These are phyloP conservation scores for Penicillium sclerotiorum DNA, from an alignment of 2,329 filamentous ascomycete species.

Conservation along the genomic window DNA sequence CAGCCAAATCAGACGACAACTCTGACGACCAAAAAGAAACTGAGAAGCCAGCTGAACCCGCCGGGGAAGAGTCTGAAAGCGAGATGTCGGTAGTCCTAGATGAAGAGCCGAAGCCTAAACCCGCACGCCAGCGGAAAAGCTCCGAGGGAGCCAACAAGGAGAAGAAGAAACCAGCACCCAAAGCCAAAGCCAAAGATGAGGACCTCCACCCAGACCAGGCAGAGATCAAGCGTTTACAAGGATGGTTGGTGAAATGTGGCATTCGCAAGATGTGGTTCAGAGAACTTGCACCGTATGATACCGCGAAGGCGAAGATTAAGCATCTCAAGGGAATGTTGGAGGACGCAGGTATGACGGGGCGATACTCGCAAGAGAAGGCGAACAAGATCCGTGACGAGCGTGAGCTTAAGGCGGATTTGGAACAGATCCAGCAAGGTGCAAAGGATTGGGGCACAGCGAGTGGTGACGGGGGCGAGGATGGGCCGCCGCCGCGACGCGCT, in stretches of 20 bases:
- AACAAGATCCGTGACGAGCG: slow-evolving; percentile 83
- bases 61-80: slow-evolving; percentile 59
- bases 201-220: slow-evolving; percentile 65
- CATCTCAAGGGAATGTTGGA: slow-evolving; percentile 78
- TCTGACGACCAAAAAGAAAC: slow-evolving; percentile 20
- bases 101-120: slow-evolving; percentile 66
- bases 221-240: slow-evolving; percentile 86
- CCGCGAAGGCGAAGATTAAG: slow-evolving; percentile 75
- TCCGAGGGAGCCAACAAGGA: slow-evolving; percentile 29
- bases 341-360: slow-evolving; percentile 83
- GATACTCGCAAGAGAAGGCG: slow-evolving; percentile 83
- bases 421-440: slow-evolving; percentile 80
- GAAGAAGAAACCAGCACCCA: slow-evolving; percentile 37
- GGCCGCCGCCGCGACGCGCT: slow-evolving; percentile 41
- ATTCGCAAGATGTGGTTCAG: slow-evolving; percentile 89
- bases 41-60: slow-evolving; percentile 35
- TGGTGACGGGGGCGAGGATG: slow-evolving; percentile 43
- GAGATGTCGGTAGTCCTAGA: slow-evolving; percentile 79
- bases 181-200: slow-evolving; percentile 50
- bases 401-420: slow-evolving; percentile 81
- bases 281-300: slow-evolving; percentile 76
- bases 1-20: slow-evolving; percentile 13
- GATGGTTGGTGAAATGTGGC: slow-evolving; percentile 85
- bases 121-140: slow-evolving; percentile 55
- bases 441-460: slow-evolving; percentile 69